These are phyloP conservation scores for Hyaloscypha bicolor DNA, from an alignment of 495 filamentous ascomycete genomes.

Conservation along the genomic window DNA sequence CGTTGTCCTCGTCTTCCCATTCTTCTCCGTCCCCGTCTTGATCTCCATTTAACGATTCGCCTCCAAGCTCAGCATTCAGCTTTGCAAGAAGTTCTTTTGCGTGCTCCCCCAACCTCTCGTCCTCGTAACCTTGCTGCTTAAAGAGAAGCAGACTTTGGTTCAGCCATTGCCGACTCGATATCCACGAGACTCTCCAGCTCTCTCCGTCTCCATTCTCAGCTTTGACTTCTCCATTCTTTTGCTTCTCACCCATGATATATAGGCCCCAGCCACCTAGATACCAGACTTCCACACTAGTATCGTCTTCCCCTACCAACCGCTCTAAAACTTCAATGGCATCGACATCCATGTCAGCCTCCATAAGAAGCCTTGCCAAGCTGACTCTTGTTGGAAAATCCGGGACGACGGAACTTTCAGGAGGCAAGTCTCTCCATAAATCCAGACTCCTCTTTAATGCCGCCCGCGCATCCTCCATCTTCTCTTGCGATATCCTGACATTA, in stretches of 20 bases:
- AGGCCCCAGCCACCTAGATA: constrained; percentile 95
- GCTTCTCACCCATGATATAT: constrained; percentile 74
- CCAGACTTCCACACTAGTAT: constrained; percentile 92
- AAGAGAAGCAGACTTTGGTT: constrained; percentile 62
- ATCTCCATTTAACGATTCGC: constrained; percentile 47
- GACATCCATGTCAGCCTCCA: constrained; percentile 86
- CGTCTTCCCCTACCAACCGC: constrained; percentile 81
- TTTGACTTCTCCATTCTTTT: constrained; percentile 39
- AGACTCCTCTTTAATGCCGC: constrained; percentile 77
- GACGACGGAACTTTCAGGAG: constrained; percentile 56
- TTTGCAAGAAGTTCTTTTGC: constrained; percentile 59
- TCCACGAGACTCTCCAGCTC: constrained; percentile 47
- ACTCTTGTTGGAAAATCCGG: constrained; percentile 85
- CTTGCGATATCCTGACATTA: constrained; percentile 88
- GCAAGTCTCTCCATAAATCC: constrained; percentile 74
- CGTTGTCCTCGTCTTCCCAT: constrained; percentile 46
- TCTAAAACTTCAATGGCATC: constrained; percentile 85
- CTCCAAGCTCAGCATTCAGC: constrained; percentile 59
- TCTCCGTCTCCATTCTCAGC: constrained; percentile 38
- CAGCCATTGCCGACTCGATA: constrained; percentile 62
- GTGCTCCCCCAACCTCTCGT: constrained; percentile 68
- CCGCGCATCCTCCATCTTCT: constrained; percentile 72
- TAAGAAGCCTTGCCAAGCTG: constrained; percentile 78
- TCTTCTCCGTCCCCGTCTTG: constrained; percentile 45
- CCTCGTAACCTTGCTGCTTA: constrained; percentile 66